Conservation (phyloP, 2,329 filamentous ascomycete species). For the Fusarium sp. region DNA sequence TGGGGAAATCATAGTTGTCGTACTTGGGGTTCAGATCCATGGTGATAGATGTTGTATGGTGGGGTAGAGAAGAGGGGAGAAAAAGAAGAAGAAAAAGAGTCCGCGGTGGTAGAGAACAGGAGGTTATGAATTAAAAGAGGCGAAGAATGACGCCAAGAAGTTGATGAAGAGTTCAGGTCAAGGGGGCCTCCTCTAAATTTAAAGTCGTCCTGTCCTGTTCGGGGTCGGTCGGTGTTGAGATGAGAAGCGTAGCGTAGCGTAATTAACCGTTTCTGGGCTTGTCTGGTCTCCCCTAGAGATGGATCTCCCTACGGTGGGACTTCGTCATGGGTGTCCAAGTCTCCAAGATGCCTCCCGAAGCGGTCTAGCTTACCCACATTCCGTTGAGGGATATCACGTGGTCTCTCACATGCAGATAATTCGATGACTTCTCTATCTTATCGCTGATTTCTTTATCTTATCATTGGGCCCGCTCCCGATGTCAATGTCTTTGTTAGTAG, state of each 20-base stretch:
- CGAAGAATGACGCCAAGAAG: constrained; percentile 11
- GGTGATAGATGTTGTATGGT: constrained; percentile 42
- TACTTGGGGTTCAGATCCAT: constrained; percentile 84
- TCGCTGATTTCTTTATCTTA: constrained; percentile 15
- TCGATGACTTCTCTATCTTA: not conserved
- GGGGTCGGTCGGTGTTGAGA: constrained; percentile 21
- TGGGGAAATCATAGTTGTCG: constrained; percentile 95
- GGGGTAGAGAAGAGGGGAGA: constrained; percentile 29
- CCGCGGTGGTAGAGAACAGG: constrained; percentile 4
- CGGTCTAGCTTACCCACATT: constrained; percentile 36
- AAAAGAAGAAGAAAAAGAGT: constrained; percentile 4
- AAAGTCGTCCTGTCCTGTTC: constrained; percentile 19
- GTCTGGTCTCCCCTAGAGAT: constrained; percentile 44
- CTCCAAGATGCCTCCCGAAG: constrained; percentile 38
- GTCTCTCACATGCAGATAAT: constrained; percentile 39
- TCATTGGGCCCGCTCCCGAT: constrained; percentile 14
- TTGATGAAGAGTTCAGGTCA: constrained; percentile 20
- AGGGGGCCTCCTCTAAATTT: constrained; percentile 34
- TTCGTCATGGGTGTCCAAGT: constrained; percentile 41
- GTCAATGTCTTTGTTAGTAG: constrained; percentile 5
- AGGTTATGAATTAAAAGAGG: not conserved
- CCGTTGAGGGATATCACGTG: constrained; percentile 36
- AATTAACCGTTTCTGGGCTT: constrained; percentile 42
- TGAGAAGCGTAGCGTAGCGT: constrained; percentile 35
- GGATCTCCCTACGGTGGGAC: constrained; percentile 39